Percentiles rank a stretch among this genome's conserved stretches.
phyloP scores from a whole-genome alignment of 495 filamentous ascomycete genomes.

The Cercophora newfieldiana region DNA sequence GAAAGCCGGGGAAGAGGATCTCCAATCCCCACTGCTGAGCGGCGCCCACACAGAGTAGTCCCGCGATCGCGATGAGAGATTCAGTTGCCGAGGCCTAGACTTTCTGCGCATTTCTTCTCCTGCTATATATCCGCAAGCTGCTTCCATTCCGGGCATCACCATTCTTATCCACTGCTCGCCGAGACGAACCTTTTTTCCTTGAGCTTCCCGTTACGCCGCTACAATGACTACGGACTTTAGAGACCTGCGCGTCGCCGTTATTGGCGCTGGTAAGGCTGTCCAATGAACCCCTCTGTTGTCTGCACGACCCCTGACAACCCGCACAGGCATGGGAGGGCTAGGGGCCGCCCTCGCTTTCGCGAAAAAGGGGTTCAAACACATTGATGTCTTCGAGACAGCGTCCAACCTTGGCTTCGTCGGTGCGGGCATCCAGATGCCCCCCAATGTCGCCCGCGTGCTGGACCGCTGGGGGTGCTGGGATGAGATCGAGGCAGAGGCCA shows the following conservation, averaged over 20 bases:
- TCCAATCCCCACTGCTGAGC: conserved; percentile 10
- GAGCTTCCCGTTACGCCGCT: not conserved
- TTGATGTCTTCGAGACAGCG: conserved; percentile 72
- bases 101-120: not conserved
- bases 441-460: conserved; percentile 75
- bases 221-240: conserved; percentile 41
- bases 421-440: conserved; percentile 78
- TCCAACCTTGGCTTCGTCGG: conserved; percentile 78
- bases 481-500: conserved; percentile 63
- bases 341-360: conserved; percentile 71
- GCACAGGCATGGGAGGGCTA: conserved; percentile 73
- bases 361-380: conserved; percentile 68
- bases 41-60: conserved; percentile 7
- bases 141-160: not conserved
- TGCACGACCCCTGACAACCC: conserved; percentile 5
- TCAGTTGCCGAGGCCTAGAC: conserved; percentile 23
- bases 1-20: conserved; percentile 15
- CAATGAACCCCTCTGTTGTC: not conserved
- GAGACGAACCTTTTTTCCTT: not conserved
- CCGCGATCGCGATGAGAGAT: conserved; percentile 5
- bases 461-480: conserved; percentile 69
- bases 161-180: not conserved
- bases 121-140: not conserved
- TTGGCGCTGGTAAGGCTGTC: conserved; percentile 43
- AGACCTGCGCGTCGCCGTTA: conserved; percentile 44